Percentiles rank a stretch among this genome's conserved stretches.
Evolutionary conservation across 371 early-diverging fungal species (phyloP).

Genomic region (Saksenaea oblongispora): DNA sequence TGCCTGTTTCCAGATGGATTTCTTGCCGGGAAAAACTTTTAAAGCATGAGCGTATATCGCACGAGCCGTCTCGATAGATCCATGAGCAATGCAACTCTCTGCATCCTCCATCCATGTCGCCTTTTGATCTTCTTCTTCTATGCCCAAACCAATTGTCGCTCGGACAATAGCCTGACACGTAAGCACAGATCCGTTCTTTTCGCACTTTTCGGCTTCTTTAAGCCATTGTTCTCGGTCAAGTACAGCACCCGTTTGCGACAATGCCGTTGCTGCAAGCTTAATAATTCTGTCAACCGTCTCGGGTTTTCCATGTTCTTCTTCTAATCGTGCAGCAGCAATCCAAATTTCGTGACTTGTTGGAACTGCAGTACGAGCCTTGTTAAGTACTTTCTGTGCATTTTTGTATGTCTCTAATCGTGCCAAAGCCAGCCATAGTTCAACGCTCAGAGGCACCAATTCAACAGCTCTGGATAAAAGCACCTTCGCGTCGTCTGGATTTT

Average conservation of each 20-base stretch:
- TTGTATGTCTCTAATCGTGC: slow-evolving; percentile 89
- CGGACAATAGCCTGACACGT: slow-evolving; percentile 87
- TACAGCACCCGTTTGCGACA: slow-evolving; percentile 69
- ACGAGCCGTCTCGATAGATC: slow-evolving; percentile 79
- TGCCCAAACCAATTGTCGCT: slow-evolving; percentile 76
- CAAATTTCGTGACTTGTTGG: slow-evolving; percentile 94
- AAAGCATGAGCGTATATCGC: slow-evolving; percentile 89
- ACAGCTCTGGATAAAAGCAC: slow-evolving; percentile 91
- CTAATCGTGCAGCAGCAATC: slow-evolving; percentile 92
- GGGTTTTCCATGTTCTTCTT: slow-evolving; percentile 79
- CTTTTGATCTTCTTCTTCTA: slow-evolving; percentile 83
- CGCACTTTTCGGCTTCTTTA: slow-evolving; percentile 85
- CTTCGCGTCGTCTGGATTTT: slow-evolving; percentile 90
- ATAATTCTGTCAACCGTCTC: slow-evolving; percentile 75
- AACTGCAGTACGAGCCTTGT: slow-evolving; percentile 81
- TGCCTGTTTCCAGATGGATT: slow-evolving; percentile 86
- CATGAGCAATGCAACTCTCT: slow-evolving; percentile 67
- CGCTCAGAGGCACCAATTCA: slow-evolving; percentile 86
- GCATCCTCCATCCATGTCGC: slow-evolving; percentile 92
- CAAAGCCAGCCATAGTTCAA: slow-evolving; percentile 95
- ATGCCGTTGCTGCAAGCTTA: slow-evolving; percentile 63
- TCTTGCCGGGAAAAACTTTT: slow-evolving; percentile 73
- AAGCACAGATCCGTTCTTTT: slow-evolving; percentile 73
- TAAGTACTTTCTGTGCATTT: slow-evolving; percentile 89
- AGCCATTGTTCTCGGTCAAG: slow-evolving; percentile 92